These are phyloP conservation scores for Helichrysum umbraculigerum DNA, from an alignment of 129 eudicot species.

Conservation along the genomic window DNA sequence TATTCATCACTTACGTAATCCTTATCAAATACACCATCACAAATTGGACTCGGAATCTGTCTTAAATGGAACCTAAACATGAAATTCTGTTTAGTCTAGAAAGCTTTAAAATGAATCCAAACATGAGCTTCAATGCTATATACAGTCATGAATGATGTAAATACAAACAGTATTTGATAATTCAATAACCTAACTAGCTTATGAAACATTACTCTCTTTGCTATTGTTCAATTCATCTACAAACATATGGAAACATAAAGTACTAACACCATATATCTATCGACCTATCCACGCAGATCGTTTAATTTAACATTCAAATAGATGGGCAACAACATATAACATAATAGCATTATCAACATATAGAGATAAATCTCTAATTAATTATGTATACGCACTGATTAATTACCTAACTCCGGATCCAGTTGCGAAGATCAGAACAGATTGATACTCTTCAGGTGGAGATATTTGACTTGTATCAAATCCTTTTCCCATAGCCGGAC, in stretches of 20 bases:
- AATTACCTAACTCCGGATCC: slow-evolving; percentile 92
- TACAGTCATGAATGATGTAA: not conserved
- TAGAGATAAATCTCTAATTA: not conserved
- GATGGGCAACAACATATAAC: not conserved
- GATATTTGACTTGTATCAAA: slow-evolving; percentile 59
- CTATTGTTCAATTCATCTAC: slow-evolving; percentile 7
- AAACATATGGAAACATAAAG: not conserved
- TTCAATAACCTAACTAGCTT: not conserved
- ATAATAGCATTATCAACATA: too few species aligned
- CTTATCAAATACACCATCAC: not conserved
- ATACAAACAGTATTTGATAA: not conserved
- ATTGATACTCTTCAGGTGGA: slow-evolving; percentile 55
- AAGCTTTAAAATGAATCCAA: not conserved
- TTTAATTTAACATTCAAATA: slow-evolving; percentile 10
- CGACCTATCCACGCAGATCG: not conserved
- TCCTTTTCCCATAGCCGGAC: slow-evolving; percentile 76
- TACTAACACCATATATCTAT: not conserved
- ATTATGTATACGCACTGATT: not conserved
- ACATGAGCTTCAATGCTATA: not conserved
- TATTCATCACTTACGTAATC: not conserved
- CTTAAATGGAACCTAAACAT: not conserved
- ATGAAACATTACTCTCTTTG: not conserved
- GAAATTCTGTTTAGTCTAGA: not conserved
- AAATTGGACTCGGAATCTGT: not conserved
- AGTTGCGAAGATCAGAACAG: slow-evolving; percentile 82